Percentiles rank a stretch among this genome's conserved stretches.
Evolutionary conservation across 148 eudicot genomes (phyloP).

Genomic region (Vaccinium myrtillus): DNA sequence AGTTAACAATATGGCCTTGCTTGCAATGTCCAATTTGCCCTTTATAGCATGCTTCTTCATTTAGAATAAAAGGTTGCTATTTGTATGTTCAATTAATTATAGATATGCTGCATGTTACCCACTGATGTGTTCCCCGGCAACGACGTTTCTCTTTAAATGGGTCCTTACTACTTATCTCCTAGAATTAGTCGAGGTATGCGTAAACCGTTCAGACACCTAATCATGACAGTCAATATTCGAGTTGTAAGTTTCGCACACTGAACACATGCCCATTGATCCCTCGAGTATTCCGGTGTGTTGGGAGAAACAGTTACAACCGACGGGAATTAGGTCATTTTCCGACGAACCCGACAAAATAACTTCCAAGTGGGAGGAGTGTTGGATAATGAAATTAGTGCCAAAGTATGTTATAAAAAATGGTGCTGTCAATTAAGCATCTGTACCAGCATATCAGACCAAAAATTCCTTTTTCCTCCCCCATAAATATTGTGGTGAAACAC

Average conservation of each 20-base stretch:
- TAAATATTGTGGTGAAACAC: constrained; percentile 50
- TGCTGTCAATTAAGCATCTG: constrained; percentile 48
- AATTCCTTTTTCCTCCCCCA: constrained; percentile 30
- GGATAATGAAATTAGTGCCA: constrained; percentile 32
- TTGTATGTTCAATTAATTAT: not conserved
- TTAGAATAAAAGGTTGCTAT: not conserved
- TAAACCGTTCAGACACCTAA: no score
- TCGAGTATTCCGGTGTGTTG: not conserved
- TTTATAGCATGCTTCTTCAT: not conserved
- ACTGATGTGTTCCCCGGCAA: not conserved
- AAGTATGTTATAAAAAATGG: constrained; percentile 60
- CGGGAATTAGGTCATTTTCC: constrained; percentile 26
- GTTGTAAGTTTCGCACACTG: not conserved
- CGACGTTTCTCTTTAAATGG: no score
- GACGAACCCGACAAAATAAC: constrained; percentile 34
- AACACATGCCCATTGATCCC: not conserved
- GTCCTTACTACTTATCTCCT: no score
- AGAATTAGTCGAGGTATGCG: no score
- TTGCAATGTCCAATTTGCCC: constrained; percentile 3
- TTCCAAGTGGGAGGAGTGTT: constrained; percentile 52
- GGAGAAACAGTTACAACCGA: not conserved
- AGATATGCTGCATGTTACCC: not conserved
- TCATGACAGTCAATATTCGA: not conserved
- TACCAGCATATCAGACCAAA: constrained; percentile 23
- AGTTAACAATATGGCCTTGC: not conserved